Conservation (phyloP, 257 asterid genomes). For the Solanum pinnatisectum region DNA sequence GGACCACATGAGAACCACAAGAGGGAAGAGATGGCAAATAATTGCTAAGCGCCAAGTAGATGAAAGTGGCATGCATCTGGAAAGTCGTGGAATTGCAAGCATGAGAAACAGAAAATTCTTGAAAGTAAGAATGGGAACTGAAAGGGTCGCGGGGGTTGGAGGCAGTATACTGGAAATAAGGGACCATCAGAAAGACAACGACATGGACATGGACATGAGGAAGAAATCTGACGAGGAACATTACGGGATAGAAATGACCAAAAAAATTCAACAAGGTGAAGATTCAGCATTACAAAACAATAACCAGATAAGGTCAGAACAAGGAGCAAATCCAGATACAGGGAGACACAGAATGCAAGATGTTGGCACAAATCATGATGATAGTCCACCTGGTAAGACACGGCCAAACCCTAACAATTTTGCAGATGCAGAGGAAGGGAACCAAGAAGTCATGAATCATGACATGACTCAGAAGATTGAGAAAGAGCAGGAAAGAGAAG, state of each 20-base stretch:
- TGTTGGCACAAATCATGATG: neutral
- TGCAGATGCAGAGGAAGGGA: neutral
- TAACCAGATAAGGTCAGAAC: neutral
- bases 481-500: neutral
- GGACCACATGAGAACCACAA: slow-evolving; percentile 10
- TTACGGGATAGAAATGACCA: neutral
- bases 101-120: neutral
- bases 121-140: neutral
- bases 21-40: slow-evolving; percentile 31
- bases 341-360: neutral
- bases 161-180: neutral
- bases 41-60: slow-evolving; percentile 1
- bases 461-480: neutral
- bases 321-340: neutral
- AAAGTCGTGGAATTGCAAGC: neutral
- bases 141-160: neutral
- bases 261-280: neutral
- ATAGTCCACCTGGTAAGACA: neutral
- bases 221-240: slow-evolving; percentile 1
- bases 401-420: neutral
- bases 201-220: neutral
- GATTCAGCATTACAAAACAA: neutral
- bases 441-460: neutral
- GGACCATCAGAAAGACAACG: neutral
- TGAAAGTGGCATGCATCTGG: slow-evolving; percentile 2